Conservation (phyloP, 306 rosid genomes). For the Casuarina glauca region DNA sequence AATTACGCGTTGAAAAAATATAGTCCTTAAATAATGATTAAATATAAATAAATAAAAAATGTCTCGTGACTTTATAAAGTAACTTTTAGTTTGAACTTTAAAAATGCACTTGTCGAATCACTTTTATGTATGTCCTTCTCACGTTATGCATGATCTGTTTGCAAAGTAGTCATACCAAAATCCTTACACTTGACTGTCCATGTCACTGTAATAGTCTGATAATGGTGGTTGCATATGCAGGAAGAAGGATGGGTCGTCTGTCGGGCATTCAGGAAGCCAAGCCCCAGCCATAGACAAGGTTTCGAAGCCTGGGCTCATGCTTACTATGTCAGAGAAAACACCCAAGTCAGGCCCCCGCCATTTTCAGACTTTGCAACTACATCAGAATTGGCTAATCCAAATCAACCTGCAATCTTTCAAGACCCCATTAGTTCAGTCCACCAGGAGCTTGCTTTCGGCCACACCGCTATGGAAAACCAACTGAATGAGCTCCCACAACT, state of each 20-base stretch:
- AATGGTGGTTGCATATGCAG: slow-evolving; percentile 34
- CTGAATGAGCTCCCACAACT: slow-evolving; percentile 60
- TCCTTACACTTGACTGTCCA: not conserved
- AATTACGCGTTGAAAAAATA: no score
- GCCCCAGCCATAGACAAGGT: slow-evolving; percentile 68
- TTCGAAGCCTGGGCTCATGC: slow-evolving; percentile 59
- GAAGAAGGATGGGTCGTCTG: slow-evolving; percentile 99
- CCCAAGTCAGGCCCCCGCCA: slow-evolving; percentile 44
- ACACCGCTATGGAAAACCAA: slow-evolving; percentile 35
- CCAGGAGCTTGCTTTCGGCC: slow-evolving; percentile 31
- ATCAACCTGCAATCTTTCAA: slow-evolving; percentile 45
- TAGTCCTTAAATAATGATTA: no score
- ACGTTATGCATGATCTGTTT: no score
- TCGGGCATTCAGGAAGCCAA: slow-evolving; percentile 78
- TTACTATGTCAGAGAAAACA: slow-evolving; percentile 50
- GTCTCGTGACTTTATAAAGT: no score
- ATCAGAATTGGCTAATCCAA: slow-evolving; percentile 23
- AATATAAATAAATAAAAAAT: no score
- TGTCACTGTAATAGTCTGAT: not conserved
- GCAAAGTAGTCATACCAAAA: no score
- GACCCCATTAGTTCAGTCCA: slow-evolving; percentile 29
- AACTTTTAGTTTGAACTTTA: no score
- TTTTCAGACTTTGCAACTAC: slow-evolving; percentile 34
- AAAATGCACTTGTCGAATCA: no score
- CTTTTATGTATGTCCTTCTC: no score